Percentiles rank a stretch among this genome's conserved stretches.
Evolutionary conservation across 768 basidiomycete genomes (phyloP).

Genomic region (Collybia sp.): DNA sequence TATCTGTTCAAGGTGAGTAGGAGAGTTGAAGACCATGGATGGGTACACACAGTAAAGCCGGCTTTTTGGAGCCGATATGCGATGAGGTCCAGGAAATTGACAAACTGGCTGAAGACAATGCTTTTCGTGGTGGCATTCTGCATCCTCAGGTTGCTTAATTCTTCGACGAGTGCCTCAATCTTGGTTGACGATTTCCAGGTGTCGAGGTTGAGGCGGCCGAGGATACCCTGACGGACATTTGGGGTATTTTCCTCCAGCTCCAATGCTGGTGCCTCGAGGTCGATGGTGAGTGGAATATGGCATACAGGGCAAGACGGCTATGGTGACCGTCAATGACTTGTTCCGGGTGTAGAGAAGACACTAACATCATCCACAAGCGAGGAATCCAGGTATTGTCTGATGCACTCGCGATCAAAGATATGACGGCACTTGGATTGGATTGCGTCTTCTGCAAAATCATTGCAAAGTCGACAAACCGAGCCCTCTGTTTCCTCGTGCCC

Average conservation of each 20-base stretch:
- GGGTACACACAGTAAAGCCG: constrained; percentile 71
- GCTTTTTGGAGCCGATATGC: constrained; percentile 89
- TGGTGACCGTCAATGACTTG: too few relatives aligned
- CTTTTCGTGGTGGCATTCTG: constrained; percentile 93
- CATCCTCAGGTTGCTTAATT: constrained; percentile 76
- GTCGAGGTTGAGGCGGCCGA: constrained; percentile 84
- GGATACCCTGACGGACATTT: constrained; percentile 79
- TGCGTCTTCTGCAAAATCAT: constrained; percentile 95
- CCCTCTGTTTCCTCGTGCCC: constrained; percentile 57
- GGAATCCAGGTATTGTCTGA: constrained; percentile 85
- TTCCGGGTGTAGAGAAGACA: constrained; percentile 14
- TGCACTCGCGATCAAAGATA: constrained; percentile 94
- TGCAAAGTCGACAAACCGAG: constrained; percentile 91
- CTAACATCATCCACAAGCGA: constrained; percentile 57
- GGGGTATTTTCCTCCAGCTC: constrained; percentile 64
- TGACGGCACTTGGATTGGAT: constrained; percentile 92
- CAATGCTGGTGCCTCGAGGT: constrained; percentile 90
- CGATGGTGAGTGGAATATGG: constrained; percentile 87
- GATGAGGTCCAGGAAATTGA: constrained; percentile 89
- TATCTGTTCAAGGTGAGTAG: constrained; percentile 40
- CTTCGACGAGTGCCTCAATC: constrained; percentile 94
- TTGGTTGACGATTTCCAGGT: constrained; percentile 96
- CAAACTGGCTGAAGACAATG: constrained; percentile 95
- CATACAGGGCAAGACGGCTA: constrained; percentile 95
- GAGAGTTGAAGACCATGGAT: not conserved